phyloP scores from a whole-genome alignment of 148 eudicot genomes.

The Diospyros kaki region DNA sequence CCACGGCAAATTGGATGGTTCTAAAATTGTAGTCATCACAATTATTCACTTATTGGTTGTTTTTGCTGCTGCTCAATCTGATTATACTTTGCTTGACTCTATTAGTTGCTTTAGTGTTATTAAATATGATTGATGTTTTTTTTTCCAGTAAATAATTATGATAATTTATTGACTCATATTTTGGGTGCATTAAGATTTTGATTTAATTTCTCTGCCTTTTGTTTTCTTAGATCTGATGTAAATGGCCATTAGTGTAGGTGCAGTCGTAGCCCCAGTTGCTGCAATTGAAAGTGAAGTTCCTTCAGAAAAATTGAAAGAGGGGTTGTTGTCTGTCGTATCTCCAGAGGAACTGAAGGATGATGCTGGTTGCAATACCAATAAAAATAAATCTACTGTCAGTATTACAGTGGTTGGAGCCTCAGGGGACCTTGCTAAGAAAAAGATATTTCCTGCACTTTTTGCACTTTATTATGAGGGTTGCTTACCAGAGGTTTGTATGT shows the following conservation, averaged over 20 bases:
- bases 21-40: not conserved
- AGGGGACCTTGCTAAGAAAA: slow-evolving; percentile 97
- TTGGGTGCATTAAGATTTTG: not conserved
- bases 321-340: slow-evolving; percentile 30
- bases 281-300: slow-evolving; percentile 37
- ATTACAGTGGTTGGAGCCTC: slow-evolving; percentile 98
- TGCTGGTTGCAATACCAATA: slow-evolving; percentile 32
- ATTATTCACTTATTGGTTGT: not conserved
- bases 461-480: slow-evolving; percentile 92
- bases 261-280: slow-evolving; percentile 35
- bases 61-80: not conserved
- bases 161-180: not conserved
- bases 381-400: slow-evolving; percentile 74
- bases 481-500: slow-evolving; percentile 68
- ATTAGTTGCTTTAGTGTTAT: not conserved
- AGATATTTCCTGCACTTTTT: slow-evolving; percentile 98
- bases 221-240: not conserved
- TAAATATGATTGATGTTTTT: not conserved
- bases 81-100: not conserved
- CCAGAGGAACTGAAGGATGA: slow-evolving; percentile 35
- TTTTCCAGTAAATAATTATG: not conserved
- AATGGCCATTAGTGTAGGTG: slow-evolving; percentile 31
- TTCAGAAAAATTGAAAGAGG: slow-evolving; percentile 44
- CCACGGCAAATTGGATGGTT: slow-evolving; percentile 1
- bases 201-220: not conserved